Evolutionary conservation across 805 yeast species (phyloP).

Genomic region (Myxozyma geophila): DNA sequence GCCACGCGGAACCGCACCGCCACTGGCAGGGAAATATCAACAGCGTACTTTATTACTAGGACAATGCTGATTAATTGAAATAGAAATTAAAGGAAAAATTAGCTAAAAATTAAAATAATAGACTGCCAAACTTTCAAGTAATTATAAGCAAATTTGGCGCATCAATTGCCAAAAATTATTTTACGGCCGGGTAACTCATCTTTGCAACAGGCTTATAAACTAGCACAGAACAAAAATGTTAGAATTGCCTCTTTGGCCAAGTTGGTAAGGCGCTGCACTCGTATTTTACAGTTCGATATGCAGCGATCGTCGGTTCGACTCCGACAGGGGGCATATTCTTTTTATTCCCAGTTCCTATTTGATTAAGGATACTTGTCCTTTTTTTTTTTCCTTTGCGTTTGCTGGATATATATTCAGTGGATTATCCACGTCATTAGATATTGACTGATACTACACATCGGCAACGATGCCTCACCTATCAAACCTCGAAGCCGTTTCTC

Average conservation of each 20-base stretch:
- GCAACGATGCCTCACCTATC: conserved; percentile 15
- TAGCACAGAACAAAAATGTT: not conserved
- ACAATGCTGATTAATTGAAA: too few relatives aligned
- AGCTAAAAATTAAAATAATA: not conserved
- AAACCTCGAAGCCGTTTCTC: conserved; percentile 26
- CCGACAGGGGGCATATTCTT: conserved; percentile 36
- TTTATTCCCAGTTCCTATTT: not conserved
- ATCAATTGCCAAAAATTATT: not conserved
- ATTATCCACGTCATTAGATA: not conserved
- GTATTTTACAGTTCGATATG: conserved; percentile 21
- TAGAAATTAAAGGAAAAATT: too few relatives aligned
- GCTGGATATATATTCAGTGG: not conserved
- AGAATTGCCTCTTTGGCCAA: conserved; percentile 36
- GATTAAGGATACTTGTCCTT: not conserved
- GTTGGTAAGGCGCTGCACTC: conserved; percentile 39
- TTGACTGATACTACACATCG: not conserved
- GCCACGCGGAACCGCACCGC: too few relatives aligned
- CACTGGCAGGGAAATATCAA: too few relatives aligned
- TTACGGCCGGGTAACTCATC: not conserved
- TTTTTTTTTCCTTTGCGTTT: not conserved
- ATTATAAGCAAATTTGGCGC: not conserved
- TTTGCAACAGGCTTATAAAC: not conserved
- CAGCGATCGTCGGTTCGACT: conserved; percentile 39
- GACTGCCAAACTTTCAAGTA: not conserved
- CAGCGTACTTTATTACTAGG: too few relatives aligned